Percentiles rank a stretch among this genome's conserved stretches.
These are phyloP conservation scores for rapeseed (Brassica napus) DNA, from an alignment of 345 rosid species.

Conservation along the genomic window DNA sequence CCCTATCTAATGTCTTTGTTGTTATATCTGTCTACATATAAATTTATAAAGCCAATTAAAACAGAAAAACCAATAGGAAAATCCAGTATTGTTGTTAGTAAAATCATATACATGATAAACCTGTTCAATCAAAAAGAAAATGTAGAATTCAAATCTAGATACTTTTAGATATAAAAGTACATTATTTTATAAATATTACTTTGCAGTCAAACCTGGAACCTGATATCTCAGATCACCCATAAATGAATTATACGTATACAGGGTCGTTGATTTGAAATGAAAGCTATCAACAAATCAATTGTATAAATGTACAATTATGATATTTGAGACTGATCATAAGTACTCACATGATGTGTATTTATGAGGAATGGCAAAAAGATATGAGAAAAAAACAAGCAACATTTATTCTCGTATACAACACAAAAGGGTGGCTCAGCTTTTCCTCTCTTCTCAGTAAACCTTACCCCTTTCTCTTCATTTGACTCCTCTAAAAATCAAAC, in stretches of 20 bases:
- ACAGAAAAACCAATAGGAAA: not conserved
- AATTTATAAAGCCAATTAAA: not conserved
- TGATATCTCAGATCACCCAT: conserved; percentile 8
- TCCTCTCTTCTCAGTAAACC: conserved; percentile 25
- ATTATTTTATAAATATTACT: not conserved
- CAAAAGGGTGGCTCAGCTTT: conserved; percentile 39
- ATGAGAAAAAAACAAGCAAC: not conserved
- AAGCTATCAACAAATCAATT: conserved; percentile 26
- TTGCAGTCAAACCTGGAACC: not conserved
- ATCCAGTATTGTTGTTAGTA: not conserved
- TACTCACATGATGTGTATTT: conserved; percentile 28
- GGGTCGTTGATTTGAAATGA: conserved; percentile 22
- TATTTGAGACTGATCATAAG: conserved; percentile 34
- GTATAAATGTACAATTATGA: conserved; percentile 23
- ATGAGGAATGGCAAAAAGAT: conserved; percentile 33
- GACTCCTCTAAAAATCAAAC: conserved; percentile 20
- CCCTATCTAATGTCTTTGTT: conserved; percentile 21
- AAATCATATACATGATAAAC: not conserved
- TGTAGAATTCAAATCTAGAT: not conserved
- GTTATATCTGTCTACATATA: not conserved
- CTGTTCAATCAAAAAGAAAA: not conserved
- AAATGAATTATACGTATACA: not conserved
- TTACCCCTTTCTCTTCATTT: conserved; percentile 21
- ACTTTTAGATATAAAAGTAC: not conserved
- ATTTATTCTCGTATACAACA: conserved; percentile 43